Evolutionary conservation across 768 basidiomycete species (phyloP).

Genomic region (Rhodotorula kratochvilovae): DNA sequence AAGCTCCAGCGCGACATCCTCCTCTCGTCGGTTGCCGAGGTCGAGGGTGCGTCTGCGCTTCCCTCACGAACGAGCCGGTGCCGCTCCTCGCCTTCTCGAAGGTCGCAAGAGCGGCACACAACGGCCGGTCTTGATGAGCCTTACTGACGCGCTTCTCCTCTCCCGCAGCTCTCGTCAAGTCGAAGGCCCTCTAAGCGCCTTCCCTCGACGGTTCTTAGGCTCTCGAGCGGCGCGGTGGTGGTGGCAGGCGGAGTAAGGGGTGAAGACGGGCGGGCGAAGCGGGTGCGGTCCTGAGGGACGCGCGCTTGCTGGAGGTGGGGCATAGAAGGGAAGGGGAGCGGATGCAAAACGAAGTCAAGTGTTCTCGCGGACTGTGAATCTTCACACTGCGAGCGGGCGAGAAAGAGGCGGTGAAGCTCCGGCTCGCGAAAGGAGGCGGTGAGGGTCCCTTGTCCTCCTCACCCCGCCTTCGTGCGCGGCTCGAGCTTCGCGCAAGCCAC

Average conservation of each 20-base stretch:
- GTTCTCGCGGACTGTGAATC: no score
- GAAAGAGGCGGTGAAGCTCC: no score
- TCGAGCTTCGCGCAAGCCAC: no score
- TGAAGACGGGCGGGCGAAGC: neutral
- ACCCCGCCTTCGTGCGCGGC: no score
- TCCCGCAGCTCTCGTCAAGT: conserved; percentile 75
- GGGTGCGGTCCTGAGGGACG: neutral
- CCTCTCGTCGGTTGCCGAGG: conserved; percentile 69
- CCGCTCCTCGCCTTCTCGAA: no score
- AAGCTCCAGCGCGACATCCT: conserved; percentile 84
- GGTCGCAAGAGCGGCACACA: no score
- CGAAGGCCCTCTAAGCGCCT: conserved; percentile 72
- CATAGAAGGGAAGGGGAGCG: neutral
- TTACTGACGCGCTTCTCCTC: neutral
- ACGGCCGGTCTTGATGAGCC: no score
- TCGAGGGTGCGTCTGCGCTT: conserved; percentile 88
- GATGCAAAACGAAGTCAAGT: no score
- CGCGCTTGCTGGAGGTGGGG: neutral
- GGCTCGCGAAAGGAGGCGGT: no score
- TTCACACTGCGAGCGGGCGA: no score
- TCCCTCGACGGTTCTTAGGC: neutral
- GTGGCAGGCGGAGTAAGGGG: neutral
- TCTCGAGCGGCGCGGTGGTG: neutral
- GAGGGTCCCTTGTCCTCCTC: no score
- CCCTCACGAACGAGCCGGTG: neutral